Evolutionary conservation across 2,329 filamentous ascomycete genomes (phyloP).

Genomic region (Seiridium cupressi): DNA sequence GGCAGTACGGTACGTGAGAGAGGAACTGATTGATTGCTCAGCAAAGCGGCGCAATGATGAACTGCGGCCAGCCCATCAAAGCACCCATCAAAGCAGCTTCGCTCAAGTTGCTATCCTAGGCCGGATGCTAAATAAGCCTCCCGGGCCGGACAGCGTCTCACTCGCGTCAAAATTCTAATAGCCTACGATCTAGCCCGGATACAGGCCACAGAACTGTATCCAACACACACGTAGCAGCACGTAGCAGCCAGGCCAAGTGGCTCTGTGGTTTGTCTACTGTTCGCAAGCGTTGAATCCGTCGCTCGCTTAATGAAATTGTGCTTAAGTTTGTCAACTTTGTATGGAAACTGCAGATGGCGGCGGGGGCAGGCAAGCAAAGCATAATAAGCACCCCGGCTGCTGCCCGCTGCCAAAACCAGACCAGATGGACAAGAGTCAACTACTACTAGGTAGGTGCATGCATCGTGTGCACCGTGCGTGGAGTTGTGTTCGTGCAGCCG

Average conservation of each 20-base stretch:
- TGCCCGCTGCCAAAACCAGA: neutral
- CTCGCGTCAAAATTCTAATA: neutral
- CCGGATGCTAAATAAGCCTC: too few species aligned
- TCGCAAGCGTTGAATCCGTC: constrained; percentile 1
- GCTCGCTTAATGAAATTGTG: constrained; percentile 1
- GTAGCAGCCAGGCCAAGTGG: neutral
- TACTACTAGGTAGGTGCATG: too few species aligned
- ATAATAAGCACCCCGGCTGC: neutral
- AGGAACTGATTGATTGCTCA: neutral
- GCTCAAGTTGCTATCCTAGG: neutral
- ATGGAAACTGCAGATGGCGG: too few species aligned
- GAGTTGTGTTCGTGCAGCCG: too few species aligned
- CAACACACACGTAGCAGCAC: too few species aligned
- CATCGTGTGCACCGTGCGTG: too few species aligned
- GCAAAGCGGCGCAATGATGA: neutral
- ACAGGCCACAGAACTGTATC: neutral
- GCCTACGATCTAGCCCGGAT: neutral
- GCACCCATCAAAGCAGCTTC: neutral
- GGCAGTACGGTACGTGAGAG: too few species aligned
- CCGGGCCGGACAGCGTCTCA: too few species aligned
- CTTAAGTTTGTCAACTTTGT: neutral
- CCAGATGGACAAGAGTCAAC: too few species aligned
- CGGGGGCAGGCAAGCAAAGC: neutral
- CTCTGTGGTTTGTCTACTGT: neutral
- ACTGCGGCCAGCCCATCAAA: neutral